phyloP scores from a whole-genome alignment of 2,329 filamentous ascomycete species.

The Diplodia scrobiculata region DNA sequence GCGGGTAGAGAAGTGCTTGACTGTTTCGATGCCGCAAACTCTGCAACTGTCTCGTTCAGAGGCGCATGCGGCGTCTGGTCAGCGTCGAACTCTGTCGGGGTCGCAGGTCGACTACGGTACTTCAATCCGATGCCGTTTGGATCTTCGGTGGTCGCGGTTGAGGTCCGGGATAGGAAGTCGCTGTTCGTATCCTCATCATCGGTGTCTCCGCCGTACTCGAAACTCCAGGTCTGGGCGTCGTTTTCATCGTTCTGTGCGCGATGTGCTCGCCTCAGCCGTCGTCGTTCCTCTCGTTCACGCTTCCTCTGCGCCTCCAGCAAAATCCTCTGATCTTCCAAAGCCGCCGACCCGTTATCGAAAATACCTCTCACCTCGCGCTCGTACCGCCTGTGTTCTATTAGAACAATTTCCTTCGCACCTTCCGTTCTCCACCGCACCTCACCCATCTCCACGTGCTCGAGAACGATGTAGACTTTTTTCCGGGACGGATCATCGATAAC shows the following conservation, averaged over 20 bases:
- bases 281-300: conserved; percentile 56
- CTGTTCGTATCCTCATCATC: conserved; percentile 53
- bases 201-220: conserved; percentile 71
- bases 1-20: conserved; percentile 26
- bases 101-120: conserved; percentile 17
- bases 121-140: conserved; percentile 3
- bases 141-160: conserved; percentile 37
- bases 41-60: conserved; percentile 23
- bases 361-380: conserved; percentile 66
- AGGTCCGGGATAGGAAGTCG: conserved; percentile 42
- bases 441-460: conserved; percentile 91
- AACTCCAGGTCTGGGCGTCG: conserved; percentile 74
- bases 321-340: conserved; percentile 51
- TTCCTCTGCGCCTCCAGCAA: conserved; percentile 54
- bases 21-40: conserved; percentile 23
- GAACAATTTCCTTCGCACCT: conserved; percentile 78
- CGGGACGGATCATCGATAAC: conserved; percentile 96
- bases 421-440: conserved; percentile 94
- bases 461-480: conserved; percentile 97
- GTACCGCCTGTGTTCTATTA: conserved; percentile 77
- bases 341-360: conserved; percentile 47
- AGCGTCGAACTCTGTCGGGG: conserved; percentile 26
- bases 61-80: conserved; percentile 28
- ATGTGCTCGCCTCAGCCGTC: conserved; percentile 43
- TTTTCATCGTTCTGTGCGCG: conserved; percentile 35